Base-by-base conservation (phyloP, 1,139 yeast species). In the Candida frijolesensis region DNA sequence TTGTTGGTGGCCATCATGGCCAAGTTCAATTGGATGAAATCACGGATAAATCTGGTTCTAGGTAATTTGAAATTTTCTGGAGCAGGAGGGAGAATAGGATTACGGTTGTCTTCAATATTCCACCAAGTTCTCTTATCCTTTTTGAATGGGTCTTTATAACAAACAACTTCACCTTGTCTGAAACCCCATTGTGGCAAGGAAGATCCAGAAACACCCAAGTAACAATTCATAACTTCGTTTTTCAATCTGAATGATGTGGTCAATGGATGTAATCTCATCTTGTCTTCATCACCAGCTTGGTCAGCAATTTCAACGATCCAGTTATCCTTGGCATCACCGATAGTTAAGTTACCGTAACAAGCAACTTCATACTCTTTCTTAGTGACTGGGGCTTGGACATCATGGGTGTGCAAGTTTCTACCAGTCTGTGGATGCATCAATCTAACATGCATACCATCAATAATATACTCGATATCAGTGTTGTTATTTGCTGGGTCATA, bases 1-100 rank as follows among this genome's bases (percentile, higher is more conserved):
- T 95, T 95, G 75, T 95, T 95, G 43, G 98, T 89, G 25, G 97
- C 97, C 97, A 92, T 91, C 97, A 94, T 95, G 19, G 98, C 99
- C 65, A 91, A 83, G 68, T 94, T 94, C 62, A 95, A 77, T 71
- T 91, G 97, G 58, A 95, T 76, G 60, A 95, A 95, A 73, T 94
- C 98, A 60, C 89, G 85, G 62, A 90, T 65, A 72, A 95, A 95
- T 63, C 80, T 82, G 30, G 97, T 87, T 66, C 79, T 87, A 60
- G 98, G 97, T 62, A 88, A 78, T 63, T 78, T 79, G 72, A 92
- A 89, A 64, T 82, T 85, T 48, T 71, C 84, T 15, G 88, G 84
- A 39, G 95, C 85, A 41, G 79, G 77, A 49, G 96, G 96, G 60
- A 95, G 78, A 38, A 84, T 74, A 45, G 78, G 83, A 68, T 95